Percentiles rank a stretch among this genome's conserved stretches.
Evolutionary conservation across 805 yeast genomes (phyloP).

Genomic region (Candida vartiovaarae): DNA sequence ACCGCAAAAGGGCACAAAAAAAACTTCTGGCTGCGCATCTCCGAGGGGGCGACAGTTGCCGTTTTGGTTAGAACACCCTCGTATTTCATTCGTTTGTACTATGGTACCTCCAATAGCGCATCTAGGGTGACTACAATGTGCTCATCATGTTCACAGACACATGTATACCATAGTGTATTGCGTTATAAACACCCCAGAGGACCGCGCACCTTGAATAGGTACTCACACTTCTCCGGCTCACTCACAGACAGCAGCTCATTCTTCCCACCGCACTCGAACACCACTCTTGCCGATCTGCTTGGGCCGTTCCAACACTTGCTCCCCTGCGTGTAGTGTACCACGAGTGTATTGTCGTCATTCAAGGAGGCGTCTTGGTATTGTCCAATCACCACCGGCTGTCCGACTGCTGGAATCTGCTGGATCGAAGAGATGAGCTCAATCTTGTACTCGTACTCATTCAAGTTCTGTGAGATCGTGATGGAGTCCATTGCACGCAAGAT

Average conservation of each 20-base stretch:
- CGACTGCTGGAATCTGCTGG: constrained; percentile 46
- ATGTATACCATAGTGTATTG: no score
- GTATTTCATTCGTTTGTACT: background rate
- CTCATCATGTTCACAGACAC: no score
- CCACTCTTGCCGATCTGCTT: constrained; percentile 57
- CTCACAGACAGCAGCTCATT: constrained; percentile 55
- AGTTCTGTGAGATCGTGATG: constrained; percentile 37
- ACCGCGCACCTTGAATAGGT: constrained; percentile 40
- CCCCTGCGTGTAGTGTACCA: constrained; percentile 49
- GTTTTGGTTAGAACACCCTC: background rate
- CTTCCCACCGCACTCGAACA: constrained; percentile 58
- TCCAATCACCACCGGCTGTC: constrained; percentile 46
- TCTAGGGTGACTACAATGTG: no score
- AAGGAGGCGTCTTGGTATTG: constrained; percentile 19
- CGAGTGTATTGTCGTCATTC: constrained; percentile 27
- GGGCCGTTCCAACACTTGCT: constrained; percentile 96
- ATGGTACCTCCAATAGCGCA: no score
- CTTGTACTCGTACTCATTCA: constrained; percentile 68
- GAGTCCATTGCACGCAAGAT: constrained; percentile 53
- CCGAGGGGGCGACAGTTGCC: constrained; percentile 2
- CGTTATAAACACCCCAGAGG: constrained; percentile 33
- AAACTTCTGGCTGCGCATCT: background rate
- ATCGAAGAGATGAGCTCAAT: constrained; percentile 51
- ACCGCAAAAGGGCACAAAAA: background rate
- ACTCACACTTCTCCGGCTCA: constrained; percentile 88